Percentiles rank a stretch among this genome's conserved stretches.
phyloP scores from a whole-genome alignment of 108 stramenopile genomes.

The Conticribra guillardii region DNA sequence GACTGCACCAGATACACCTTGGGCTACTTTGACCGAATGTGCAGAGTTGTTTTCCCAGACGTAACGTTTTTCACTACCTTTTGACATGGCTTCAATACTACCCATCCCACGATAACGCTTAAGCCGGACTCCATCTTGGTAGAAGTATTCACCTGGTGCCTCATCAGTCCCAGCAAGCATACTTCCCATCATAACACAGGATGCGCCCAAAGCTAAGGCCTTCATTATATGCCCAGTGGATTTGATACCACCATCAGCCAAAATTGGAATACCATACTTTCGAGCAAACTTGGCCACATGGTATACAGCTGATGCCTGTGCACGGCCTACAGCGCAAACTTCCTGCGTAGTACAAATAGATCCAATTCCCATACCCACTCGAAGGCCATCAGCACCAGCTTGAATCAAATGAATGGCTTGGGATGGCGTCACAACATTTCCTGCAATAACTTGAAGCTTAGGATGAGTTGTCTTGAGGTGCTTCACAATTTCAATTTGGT shows the following conservation, averaged over 20 bases:
- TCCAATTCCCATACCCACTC: constrained; percentile 99
- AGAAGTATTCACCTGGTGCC: constrained; percentile 99
- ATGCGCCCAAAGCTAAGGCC: constrained; percentile 97
- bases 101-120: constrained; percentile 99
- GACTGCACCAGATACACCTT: constrained; percentile 99
- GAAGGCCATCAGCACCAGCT: constrained; percentile 99
- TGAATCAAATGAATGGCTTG: constrained; percentile 98
- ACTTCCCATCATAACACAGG: constrained; percentile 99
- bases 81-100: constrained; percentile 98
- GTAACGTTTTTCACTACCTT: constrained; percentile 98
- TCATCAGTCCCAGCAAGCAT: constrained; percentile 99
- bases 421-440: constrained; percentile 97
- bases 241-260: constrained; percentile 99
- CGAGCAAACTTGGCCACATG: constrained; percentile 95
- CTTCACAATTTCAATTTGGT: constrained; percentile 97
- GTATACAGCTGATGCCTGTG: constrained; percentile 98
- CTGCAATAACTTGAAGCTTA: constrained; percentile 95
- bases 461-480: constrained; percentile 91
- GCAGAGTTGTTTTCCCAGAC: constrained; percentile 93
- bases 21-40: constrained; percentile 96
- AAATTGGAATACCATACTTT: constrained; percentile 94
- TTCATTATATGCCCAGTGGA: constrained; percentile 98
- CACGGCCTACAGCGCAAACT: constrained; percentile 98
- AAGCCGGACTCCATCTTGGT: constrained; percentile 99
- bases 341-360: constrained; percentile 99